Evolutionary conservation across 2,329 filamentous ascomycete species (phyloP).

Genomic region (Fusarium praegraminearum): DNA sequence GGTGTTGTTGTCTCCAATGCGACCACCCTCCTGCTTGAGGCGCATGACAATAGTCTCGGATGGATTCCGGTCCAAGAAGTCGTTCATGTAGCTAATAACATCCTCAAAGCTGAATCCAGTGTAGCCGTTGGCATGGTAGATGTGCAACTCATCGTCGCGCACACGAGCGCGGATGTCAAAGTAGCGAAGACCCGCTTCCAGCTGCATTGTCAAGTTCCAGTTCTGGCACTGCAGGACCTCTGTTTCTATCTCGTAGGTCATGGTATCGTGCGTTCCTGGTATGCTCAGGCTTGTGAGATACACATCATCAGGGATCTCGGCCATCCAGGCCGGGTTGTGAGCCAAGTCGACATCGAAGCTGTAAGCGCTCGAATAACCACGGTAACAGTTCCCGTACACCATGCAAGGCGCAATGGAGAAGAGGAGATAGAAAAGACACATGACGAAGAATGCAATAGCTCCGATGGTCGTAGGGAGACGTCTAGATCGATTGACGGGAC

Average conservation of each 20-base stretch:
- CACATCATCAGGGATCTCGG: conserved; percentile 55
- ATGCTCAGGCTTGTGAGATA: conserved; percentile 60
- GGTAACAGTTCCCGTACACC: conserved; percentile 47
- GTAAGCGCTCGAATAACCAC: conserved; percentile 50
- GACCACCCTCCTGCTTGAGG: conserved; percentile 61
- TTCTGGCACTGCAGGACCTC: conserved; percentile 62
- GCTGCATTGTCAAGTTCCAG: conserved; percentile 58
- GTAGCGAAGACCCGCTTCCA: conserved; percentile 62
- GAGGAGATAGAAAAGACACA: conserved; percentile 46
- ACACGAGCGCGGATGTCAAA: conserved; percentile 62
- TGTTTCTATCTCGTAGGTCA: conserved; percentile 58
- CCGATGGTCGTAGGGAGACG: conserved; percentile 39
- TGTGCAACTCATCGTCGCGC: conserved; percentile 57
- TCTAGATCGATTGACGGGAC: conserved; percentile 28
- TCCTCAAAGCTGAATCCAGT: conserved; percentile 60
- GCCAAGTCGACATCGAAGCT: conserved; percentile 58
- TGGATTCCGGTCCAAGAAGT: conserved; percentile 60
- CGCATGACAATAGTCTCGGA: conserved; percentile 63
- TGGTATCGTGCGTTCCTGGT: conserved; percentile 66
- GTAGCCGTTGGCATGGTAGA: conserved; percentile 61
- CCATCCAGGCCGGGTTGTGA: conserved; percentile 58
- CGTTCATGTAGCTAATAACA: conserved; percentile 58
- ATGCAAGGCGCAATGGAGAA: conserved; percentile 48
- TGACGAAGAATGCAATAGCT: conserved; percentile 42
- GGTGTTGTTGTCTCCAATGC: conserved; percentile 52